Percentiles rank a stretch among this genome's conserved stretches.
phyloP scores from a whole-genome alignment of 768 basidiomycete species.

The Artomyces pyxidatus region DNA sequence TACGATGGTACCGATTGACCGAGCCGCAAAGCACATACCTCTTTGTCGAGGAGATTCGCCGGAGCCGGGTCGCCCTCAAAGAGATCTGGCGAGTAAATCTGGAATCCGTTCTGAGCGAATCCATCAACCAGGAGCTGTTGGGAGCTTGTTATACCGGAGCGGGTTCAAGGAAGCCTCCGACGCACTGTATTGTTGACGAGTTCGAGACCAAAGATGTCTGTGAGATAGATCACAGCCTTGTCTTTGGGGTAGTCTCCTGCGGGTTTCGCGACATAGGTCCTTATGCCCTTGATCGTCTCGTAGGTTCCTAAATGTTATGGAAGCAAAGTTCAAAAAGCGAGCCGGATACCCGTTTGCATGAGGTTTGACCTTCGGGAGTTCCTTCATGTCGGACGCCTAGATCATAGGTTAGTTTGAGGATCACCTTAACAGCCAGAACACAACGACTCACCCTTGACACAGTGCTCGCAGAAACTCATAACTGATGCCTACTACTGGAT shows the following conservation, averaged over 20 bases:
- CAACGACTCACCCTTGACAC: conserved; percentile 37
- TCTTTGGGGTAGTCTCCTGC: conserved; percentile 29
- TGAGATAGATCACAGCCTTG: conserved; percentile 36
- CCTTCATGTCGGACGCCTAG: conserved; percentile 29
- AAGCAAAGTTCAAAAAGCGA: background rate
- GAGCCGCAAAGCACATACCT: conserved; percentile 9
- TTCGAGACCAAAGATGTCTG: conserved; percentile 30
- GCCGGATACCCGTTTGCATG: background rate
- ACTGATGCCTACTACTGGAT: too few relatives aligned
- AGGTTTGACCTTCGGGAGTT: conserved; percentile 23
- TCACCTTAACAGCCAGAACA: background rate
- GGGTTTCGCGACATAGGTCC: conserved; percentile 34
- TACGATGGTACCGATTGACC: too few relatives aligned
- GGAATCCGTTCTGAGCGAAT: conserved; percentile 32
- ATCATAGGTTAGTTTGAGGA: background rate
- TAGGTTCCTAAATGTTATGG: conserved; percentile 23
- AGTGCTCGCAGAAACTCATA: conserved; percentile 53
- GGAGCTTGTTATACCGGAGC: background rate
- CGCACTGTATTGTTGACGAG: conserved; percentile 27
- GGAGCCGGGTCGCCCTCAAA: conserved; percentile 20
- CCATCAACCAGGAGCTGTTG: conserved; percentile 36
- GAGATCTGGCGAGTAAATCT: conserved; percentile 13
- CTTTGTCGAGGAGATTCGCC: conserved; percentile 11
- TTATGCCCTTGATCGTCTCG: conserved; percentile 28
- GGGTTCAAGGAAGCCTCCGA: background rate